Conservation (phyloP, 2,329 filamentous ascomycete species). For the Emmonsia crescens region DNA sequence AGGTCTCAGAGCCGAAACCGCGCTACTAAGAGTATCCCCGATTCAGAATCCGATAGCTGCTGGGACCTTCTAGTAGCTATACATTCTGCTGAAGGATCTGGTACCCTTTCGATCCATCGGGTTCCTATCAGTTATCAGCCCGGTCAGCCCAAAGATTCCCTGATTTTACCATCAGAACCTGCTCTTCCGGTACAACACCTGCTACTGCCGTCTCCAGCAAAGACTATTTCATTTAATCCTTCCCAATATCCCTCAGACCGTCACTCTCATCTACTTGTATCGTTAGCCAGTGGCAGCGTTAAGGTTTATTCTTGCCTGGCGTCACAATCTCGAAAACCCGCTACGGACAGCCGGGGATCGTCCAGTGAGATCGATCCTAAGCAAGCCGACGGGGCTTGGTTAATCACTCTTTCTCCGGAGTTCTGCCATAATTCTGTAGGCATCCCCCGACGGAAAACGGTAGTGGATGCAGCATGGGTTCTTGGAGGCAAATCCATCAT, state of each 20-base stretch:
- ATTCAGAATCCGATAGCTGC: slow-evolving; percentile 13
- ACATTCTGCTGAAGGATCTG: slow-evolving; percentile 35
- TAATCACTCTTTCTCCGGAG: slow-evolving; percentile 31
- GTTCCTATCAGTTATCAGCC: slow-evolving; percentile 26
- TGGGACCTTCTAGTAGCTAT: slow-evolving; percentile 39
- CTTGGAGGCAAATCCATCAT: slow-evolving; percentile 35
- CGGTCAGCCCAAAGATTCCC: slow-evolving; percentile 11
- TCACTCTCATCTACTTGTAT: slow-evolving; percentile 45
- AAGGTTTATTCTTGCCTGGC: slow-evolving; percentile 48
- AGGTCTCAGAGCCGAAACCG: slow-evolving; percentile 22
- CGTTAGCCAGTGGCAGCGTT: slow-evolving; percentile 44
- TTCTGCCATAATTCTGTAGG: slow-evolving; percentile 26
- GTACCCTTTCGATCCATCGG: slow-evolving; percentile 35
- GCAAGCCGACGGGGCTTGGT: slow-evolving; percentile 32
- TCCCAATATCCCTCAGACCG: slow-evolving; percentile 41
- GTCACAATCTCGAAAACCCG: slow-evolving; percentile 18
- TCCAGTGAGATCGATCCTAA: slow-evolving; percentile 23
- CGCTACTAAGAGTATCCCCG: slow-evolving; percentile 11
- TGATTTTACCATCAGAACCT: slow-evolving; percentile 25
- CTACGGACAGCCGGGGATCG: slow-evolving; percentile 21
- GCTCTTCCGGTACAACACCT: slow-evolving; percentile 38
- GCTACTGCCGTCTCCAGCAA: slow-evolving; percentile 40
- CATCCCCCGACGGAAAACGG: slow-evolving; percentile 28
- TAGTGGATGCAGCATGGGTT: slow-evolving; percentile 38
- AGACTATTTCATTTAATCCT: slow-evolving; percentile 44